These are phyloP conservation scores for Mucor irregularis DNA, from an alignment of 371 early-diverging fungal genomes.

Conservation along the genomic window DNA sequence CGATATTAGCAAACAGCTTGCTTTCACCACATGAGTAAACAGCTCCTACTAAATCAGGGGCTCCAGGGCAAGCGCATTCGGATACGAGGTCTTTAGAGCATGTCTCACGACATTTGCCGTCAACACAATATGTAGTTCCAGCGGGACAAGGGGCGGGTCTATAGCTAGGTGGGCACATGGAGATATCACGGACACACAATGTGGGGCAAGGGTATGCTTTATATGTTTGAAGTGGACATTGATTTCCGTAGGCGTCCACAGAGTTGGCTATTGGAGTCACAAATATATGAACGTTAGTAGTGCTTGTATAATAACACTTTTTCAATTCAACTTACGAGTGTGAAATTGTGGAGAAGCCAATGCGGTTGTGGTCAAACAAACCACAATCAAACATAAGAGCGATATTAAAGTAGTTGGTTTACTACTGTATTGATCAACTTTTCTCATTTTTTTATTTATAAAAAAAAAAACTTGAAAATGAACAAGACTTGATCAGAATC, in stretches of 20 bases:
- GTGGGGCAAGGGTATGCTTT: conserved; percentile 46
- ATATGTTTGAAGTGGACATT: conserved; percentile 46
- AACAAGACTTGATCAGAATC: too few species aligned
- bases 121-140: conserved; percentile 48
- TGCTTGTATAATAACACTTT: not conserved
- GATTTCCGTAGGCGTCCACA: conserved; percentile 42
- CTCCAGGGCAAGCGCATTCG: conserved; percentile 39
- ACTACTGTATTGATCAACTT: not conserved
- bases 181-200: conserved; percentile 49
- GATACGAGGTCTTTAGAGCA: conserved; percentile 33
- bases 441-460: not conserved
- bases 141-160: conserved; percentile 33
- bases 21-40: conserved; percentile 29
- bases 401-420: not conserved
- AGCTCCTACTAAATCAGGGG: conserved; percentile 23
- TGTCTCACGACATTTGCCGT: conserved; percentile 46
- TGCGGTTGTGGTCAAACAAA: not conserved
- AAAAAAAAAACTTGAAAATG: too few species aligned
- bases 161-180: conserved; percentile 31
- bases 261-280: conserved; percentile 48
- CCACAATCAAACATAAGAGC: not conserved
- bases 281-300: not conserved
- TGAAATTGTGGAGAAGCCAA: not conserved
- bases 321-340: not conserved
- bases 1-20: conserved; percentile 30